Evolutionary conservation across 75 land plant genomes (phyloP).

Genomic region (Pinus tabuliformis): DNA sequence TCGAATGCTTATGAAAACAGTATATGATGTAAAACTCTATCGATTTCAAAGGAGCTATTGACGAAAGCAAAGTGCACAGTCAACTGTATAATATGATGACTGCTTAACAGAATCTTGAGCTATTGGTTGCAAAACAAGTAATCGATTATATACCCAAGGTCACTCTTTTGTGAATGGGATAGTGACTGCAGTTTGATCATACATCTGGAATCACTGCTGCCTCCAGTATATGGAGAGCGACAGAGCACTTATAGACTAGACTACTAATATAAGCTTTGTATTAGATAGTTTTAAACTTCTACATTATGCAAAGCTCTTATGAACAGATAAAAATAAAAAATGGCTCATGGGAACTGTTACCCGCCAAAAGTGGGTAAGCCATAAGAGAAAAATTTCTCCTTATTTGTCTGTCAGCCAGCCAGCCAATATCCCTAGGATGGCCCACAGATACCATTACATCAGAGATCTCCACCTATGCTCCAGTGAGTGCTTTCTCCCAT

Average conservation of each 20-base stretch:
- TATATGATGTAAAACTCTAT: too few relatives aligned
- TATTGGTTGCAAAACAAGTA: background rate
- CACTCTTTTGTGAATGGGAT: background rate
- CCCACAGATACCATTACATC: too few relatives aligned
- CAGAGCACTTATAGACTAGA: background rate
- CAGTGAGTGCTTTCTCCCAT: too few relatives aligned
- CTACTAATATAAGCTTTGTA: background rate
- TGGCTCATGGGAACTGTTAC: background rate
- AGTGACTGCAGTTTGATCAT: background rate
- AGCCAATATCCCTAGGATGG: too few relatives aligned
- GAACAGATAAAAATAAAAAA: background rate
- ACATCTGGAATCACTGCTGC: background rate
- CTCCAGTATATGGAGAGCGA: background rate
- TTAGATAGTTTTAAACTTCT: background rate
- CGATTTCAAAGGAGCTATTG: background rate
- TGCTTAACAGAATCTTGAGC: background rate
- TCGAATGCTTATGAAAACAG: background rate
- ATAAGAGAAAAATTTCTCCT: too few relatives aligned
- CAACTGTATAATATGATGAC: background rate
- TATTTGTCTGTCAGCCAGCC: too few relatives aligned
- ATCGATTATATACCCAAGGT: background rate
- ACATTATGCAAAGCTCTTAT: background rate
- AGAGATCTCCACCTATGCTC: too few relatives aligned
- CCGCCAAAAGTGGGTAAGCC: too few relatives aligned
- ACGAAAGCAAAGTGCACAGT: background rate